Base-by-base conservation (phyloP, 805 yeast species). In the Candida montana region DNA sequence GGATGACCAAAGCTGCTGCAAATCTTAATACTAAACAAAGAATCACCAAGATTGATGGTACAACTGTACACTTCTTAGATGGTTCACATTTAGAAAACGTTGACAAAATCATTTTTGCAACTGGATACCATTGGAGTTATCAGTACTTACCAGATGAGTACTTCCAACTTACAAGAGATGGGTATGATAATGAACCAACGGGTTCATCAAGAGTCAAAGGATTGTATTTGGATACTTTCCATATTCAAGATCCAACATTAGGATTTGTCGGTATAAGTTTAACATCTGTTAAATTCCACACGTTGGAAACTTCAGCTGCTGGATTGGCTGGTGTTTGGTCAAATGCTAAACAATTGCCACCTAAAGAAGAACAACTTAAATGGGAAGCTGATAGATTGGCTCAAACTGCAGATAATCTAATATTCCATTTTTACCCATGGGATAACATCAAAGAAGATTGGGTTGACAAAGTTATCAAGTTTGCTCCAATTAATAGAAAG, bases 261-360 rank as follows among this genome's bases (percentile, higher is more conserved):
- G 63, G 67, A 1, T 65, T 71, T 40, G 55, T 67, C 16, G 78
- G 76, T 4, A 45, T 58, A 27, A 46, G 50, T 27, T 24, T 68
- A 7, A 63, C 75, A 2, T 63, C 72, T 0, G 49, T 72, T 34
- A 69, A 71, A 49, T 74, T 74, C 61, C 72, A 70, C 36, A 63
- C 73, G 10, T 68, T 74, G 37, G 81, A 75, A 51, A 63, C 69
- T 5, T 56, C 65, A 33, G 74, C 75, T 2, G 68, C 74, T 21
- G 78, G 77, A 1, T 59, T 75, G 35, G 76, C 79, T 10, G 80
- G 79, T 16, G 69, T 72, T 5, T 74, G 77, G 75, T 61, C 75
- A 1, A 62, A 63, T n/a, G 59, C 62, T 19, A 61, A 53, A 31
- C n/a, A 42, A n/a, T 53, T 73, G 15, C 79, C 79, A 2, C 33